phyloP scores from a whole-genome alignment of 2,329 filamentous ascomycete species.

The Alternaria triticina region DNA sequence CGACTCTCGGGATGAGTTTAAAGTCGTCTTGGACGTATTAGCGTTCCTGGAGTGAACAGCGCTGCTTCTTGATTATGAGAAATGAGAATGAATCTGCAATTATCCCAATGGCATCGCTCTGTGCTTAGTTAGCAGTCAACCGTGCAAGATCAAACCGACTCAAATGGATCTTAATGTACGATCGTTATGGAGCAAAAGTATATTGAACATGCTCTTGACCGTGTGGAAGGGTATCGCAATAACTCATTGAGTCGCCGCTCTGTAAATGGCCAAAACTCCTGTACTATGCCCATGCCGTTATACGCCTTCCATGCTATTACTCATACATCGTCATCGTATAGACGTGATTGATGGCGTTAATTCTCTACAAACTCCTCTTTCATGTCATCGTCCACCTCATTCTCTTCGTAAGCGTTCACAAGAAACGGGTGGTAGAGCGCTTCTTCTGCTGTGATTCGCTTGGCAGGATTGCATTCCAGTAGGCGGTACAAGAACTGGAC shows the following conservation, averaged over 20 bases:
- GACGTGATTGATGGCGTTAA: constrained; percentile 21
- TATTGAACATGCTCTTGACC: neutral
- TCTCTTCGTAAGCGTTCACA: constrained; percentile 37
- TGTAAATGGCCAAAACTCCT: constrained; percentile 38
- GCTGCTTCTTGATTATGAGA: neutral
- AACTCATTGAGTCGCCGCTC: constrained; percentile 20
- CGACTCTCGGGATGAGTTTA: too few species aligned
- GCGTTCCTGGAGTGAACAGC: neutral
- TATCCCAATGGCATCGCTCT: neutral
- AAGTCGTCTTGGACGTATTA: neutral
- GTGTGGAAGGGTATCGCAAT: constrained; percentile 40
- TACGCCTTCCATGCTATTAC: constrained; percentile 34
- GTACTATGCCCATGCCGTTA: constrained; percentile 27
- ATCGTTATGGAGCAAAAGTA: neutral
- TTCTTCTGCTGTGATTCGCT: constrained; percentile 75
- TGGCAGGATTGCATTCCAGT: constrained; percentile 76
- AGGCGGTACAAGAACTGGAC: constrained; percentile 74
- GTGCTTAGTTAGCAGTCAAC: neutral
- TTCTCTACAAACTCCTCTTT: constrained; percentile 35
- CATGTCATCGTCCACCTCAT: constrained; percentile 44
- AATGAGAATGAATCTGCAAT: neutral
- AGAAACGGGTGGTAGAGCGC: constrained; percentile 77
- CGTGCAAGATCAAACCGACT: neutral
- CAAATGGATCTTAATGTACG: neutral
- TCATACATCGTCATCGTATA: constrained; percentile 22